Evolutionary conservation across 2,329 filamentous ascomycete species (phyloP).

Genomic region (Monosporascus sp.): DNA sequence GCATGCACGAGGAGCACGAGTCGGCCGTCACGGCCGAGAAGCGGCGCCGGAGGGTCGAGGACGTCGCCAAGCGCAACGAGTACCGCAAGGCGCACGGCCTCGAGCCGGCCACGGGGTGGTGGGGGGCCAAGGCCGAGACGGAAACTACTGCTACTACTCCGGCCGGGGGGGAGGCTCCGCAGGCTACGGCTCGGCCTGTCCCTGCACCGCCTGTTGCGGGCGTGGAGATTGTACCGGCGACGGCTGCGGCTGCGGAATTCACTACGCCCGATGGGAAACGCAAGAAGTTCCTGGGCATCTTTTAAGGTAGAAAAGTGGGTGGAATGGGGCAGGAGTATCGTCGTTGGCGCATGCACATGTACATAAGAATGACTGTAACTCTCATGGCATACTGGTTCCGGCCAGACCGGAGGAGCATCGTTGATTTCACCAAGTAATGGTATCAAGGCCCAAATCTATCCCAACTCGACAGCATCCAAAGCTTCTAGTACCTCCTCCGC

Average conservation of each 20-base stretch:
- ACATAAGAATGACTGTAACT: constrained; percentile 1
- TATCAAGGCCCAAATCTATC: constrained; percentile 20
- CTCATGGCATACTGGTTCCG: background rate
- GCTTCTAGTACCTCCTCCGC: constrained; percentile 82
- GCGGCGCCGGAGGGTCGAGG: constrained; percentile 69
- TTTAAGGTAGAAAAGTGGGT: constrained; percentile 39
- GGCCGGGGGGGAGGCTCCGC: constrained; percentile 9
- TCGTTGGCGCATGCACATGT: constrained; percentile 1
- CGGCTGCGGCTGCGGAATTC: constrained; percentile 7
- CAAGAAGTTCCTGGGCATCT: constrained; percentile 84
- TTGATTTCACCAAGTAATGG: constrained; percentile 2
- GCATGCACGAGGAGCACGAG: constrained; percentile 69
- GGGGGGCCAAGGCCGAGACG: constrained; percentile 18
- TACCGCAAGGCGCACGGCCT: constrained; percentile 84
- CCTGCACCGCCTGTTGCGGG: constrained; percentile 11
- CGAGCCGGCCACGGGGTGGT: constrained; percentile 37
- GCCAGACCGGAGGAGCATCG: constrained; percentile 1
- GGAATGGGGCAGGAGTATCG: background rate
- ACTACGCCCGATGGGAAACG: constrained; percentile 35
- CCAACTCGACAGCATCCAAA: constrained; percentile 67
- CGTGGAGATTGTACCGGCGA: constrained; percentile 13
- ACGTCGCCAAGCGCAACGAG: constrained; percentile 79
- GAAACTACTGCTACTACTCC: constrained; percentile 1
- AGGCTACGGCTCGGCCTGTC: constrained; percentile 5
- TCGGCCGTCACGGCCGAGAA: constrained; percentile 64